Evolutionary conservation across 2,329 filamentous ascomycete species (phyloP).

Genomic region (Exophiala viscosa): DNA sequence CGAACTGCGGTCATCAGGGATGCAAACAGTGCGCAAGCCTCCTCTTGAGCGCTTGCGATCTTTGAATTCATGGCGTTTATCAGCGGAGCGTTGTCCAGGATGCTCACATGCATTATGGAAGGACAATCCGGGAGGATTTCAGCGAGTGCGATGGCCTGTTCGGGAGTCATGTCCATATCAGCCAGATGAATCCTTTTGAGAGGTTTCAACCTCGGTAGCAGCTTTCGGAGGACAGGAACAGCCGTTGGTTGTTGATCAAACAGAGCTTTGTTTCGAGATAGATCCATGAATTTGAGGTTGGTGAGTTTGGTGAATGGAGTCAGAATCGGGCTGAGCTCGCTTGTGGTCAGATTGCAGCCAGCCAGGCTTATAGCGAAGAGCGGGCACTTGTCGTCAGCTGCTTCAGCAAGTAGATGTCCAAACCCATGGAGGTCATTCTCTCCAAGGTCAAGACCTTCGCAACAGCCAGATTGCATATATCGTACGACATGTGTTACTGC

Average conservation of each 20-base stretch:
- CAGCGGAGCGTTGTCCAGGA: conserved; percentile 76
- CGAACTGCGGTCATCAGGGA: conserved; percentile 84
- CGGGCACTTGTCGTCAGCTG: conserved; percentile 49
- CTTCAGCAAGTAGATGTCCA: conserved; percentile 48
- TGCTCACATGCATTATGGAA: conserved; percentile 77
- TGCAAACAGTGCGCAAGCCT: conserved; percentile 89
- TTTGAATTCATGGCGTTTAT: conserved; percentile 67
- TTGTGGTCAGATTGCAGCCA: conserved; percentile 74
- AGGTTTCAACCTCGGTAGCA: conserved; percentile 71
- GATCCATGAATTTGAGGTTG: conserved; percentile 80
- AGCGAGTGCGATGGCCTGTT: conserved; percentile 85
- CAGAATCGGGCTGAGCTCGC: conserved; percentile 69
- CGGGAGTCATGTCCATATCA: conserved; percentile 77
- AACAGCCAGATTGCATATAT: conserved; percentile 72
- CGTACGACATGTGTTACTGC: conserved; percentile 71
- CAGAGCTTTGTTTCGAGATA: conserved; percentile 82
- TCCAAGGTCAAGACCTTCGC: conserved; percentile 83
- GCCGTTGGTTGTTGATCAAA: conserved; percentile 73
- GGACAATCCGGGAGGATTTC: conserved; percentile 84
- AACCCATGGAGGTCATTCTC: conserved; percentile 66
- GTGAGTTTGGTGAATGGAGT: conserved; percentile 67
- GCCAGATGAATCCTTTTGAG: conserved; percentile 83
- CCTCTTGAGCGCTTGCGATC: conserved; percentile 78
- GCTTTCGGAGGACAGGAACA: conserved; percentile 71
- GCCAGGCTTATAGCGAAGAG: conserved; percentile 82